A percentile compares a stretch with the other conserved stretches of the same genome.
These are phyloP conservation scores for Nannochloropsis salina DNA, from an alignment of 108 stramenopile species.

Conservation along the genomic window DNA sequence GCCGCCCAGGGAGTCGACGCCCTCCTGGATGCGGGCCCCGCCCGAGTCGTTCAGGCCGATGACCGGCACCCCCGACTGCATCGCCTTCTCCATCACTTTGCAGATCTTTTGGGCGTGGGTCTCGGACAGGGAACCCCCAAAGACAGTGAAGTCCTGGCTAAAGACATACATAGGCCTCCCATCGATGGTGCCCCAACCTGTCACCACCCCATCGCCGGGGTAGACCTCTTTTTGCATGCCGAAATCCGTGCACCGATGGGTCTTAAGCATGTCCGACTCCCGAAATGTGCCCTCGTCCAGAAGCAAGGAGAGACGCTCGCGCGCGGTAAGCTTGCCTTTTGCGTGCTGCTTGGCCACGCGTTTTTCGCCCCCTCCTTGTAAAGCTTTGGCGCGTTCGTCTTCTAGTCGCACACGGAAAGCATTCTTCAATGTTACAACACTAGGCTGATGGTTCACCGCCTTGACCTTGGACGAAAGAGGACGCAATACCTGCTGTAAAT, in stretches of 20 bases:
- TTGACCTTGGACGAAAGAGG: background rate
- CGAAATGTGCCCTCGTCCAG: conserved; percentile 82
- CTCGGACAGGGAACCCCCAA: conserved; percentile 87
- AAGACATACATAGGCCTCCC: conserved; percentile 79
- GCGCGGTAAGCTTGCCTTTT: conserved; percentile 91
- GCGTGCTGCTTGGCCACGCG: conserved; percentile 79
- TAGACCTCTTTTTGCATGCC: conserved; percentile 75
- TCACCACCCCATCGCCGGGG: conserved; percentile 90
- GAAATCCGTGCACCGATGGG: conserved; percentile 95
- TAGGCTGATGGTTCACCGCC: background rate
- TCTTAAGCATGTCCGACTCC: conserved; percentile 87
- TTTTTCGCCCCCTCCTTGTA: conserved; percentile 75
- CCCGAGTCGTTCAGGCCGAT: conserved; percentile 98
- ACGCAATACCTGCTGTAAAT: background rate
- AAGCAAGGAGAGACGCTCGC: conserved; percentile 83
- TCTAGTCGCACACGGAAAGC: conserved; percentile 67
- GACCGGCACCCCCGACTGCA: conserved; percentile 85
- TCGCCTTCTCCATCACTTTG: conserved; percentile 97
- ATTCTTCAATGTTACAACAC: conserved; percentile 56
- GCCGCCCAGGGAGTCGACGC: conserved; percentile 87
- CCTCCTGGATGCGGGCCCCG: conserved; percentile 98
- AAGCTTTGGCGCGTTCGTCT: conserved; percentile 56
- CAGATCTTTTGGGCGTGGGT: conserved; percentile 98
- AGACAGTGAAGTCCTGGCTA: conserved; percentile 96
- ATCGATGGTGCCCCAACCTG: conserved; percentile 46